These are phyloP conservation scores for sweet orange (Citrus sinensis) DNA, from an alignment of 345 rosid genomes.

Conservation along the genomic window DNA sequence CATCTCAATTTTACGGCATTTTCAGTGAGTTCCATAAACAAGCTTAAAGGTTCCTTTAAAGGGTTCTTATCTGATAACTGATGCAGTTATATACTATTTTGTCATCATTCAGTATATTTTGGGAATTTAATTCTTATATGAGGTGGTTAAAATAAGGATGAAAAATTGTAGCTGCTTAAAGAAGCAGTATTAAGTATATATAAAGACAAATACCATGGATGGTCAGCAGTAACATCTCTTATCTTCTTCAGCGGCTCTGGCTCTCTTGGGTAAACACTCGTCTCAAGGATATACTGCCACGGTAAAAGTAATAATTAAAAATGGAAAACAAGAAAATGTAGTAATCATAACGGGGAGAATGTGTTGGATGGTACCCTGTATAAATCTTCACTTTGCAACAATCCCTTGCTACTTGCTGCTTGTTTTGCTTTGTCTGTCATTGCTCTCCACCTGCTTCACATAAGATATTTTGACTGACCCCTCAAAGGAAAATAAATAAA, in stretches of 20 bases:
- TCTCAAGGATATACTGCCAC: conserved; percentile 61
- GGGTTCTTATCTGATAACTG: background rate
- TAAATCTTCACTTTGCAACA: conserved; percentile 48
- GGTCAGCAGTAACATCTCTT: conserved; percentile 46
- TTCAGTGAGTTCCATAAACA: background rate
- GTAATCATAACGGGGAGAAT: background rate
- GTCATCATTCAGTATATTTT: background rate
- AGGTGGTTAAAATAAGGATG: background rate
- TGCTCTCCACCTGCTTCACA: background rate
- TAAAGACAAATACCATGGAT: conserved; percentile 35
- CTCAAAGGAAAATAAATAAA: too few relatives aligned
- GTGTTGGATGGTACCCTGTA: conserved; percentile 32
- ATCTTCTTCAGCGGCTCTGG: conserved; percentile 62
- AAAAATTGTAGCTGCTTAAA: background rate
- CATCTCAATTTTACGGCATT: too few relatives aligned
- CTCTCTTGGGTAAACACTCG: conserved; percentile 72
- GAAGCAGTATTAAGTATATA: background rate
- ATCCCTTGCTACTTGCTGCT: conserved; percentile 24
- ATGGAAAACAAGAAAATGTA: background rate
- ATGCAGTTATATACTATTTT: background rate
- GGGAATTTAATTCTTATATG: background rate
- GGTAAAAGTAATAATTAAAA: background rate
- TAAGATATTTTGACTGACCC: background rate
- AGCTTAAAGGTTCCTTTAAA: background rate
- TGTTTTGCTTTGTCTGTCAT: conserved; percentile 29